Evolutionary conservation across 164 flowering plant species (phyloP).

Genomic region (Warburgia ugandensis): DNA sequence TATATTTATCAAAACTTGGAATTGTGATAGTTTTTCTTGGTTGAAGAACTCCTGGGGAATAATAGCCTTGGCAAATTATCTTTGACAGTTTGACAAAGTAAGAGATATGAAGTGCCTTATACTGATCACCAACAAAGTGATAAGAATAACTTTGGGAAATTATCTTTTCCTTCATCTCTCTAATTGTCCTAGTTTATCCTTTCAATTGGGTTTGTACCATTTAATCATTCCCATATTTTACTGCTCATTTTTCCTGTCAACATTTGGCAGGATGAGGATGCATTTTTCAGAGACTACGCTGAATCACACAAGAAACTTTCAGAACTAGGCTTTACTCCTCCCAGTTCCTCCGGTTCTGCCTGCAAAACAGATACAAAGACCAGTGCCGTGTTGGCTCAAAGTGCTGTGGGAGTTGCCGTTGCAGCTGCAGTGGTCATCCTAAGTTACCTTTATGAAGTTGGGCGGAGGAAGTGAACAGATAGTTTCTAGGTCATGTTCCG

Average conservation of each 20-base stretch:
- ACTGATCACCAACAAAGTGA: too few species aligned
- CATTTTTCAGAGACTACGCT: slow-evolving; percentile 81
- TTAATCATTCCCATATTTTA: too few species aligned
- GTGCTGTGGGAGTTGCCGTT: slow-evolving; percentile 64
- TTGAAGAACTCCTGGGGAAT: too few species aligned
- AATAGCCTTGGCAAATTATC: too few species aligned
- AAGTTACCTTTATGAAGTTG: slow-evolving; percentile 52
- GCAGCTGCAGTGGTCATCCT: slow-evolving; percentile 55
- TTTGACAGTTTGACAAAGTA: too few species aligned
- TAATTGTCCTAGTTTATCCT: too few species aligned
- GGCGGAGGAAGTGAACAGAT: slow-evolving; percentile 3
- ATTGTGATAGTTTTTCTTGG: too few species aligned
- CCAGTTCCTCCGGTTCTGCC: slow-evolving; percentile 15
- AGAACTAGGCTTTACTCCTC: slow-evolving; percentile 57
- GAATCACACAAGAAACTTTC: slow-evolving; percentile 85
- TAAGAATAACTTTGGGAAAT: too few species aligned
- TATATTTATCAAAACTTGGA: too few species aligned
- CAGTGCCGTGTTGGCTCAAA: slow-evolving; percentile 33
- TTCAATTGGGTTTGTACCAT: too few species aligned
- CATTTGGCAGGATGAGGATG: slow-evolving; percentile 40
- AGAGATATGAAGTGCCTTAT: too few species aligned
- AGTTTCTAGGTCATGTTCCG: neutral
- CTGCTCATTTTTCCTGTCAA: neutral
- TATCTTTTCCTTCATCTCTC: too few species aligned
- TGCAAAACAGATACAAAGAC: slow-evolving; percentile 19